Conservation (phyloP, 2,329 filamentous ascomycete species). For the Endothia cerciana region DNA sequence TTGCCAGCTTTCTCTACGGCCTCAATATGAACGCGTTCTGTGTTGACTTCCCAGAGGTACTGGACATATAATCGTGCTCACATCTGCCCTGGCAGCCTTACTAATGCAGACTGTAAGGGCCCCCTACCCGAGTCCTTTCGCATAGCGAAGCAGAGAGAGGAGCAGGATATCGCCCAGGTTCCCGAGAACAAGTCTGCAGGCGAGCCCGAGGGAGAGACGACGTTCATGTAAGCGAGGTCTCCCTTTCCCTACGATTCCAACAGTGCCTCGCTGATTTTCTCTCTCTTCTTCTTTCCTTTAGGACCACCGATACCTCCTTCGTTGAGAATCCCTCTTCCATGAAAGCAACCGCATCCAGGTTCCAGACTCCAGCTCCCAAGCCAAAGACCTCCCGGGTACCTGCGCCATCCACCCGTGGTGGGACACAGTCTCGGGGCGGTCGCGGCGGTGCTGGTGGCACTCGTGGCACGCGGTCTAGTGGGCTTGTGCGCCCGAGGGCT, state of each 20-base stretch:
- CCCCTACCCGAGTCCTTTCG: conserved; percentile 84
- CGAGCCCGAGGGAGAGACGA: conserved; percentile 69
- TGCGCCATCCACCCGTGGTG: conserved; percentile 46
- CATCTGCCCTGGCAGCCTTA: neutral
- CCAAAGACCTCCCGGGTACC: conserved; percentile 53
- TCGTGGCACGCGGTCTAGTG: conserved; percentile 46
- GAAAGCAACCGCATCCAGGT: conserved; percentile 53
- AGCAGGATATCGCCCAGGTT: conserved; percentile 39
- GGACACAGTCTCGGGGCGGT: conserved; percentile 41
- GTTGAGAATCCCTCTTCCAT: conserved; percentile 77
- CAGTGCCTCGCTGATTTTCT: conserved; percentile 31
- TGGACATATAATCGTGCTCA: conserved; percentile 18
- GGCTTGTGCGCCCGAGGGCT: conserved; percentile 50
- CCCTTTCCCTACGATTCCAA: neutral
- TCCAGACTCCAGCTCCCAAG: conserved; percentile 43
- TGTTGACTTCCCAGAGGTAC: conserved; percentile 93
- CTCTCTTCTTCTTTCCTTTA: conserved; percentile 39
- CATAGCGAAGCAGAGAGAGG: conserved; percentile 62
- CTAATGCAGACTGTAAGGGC: conserved; percentile 54
- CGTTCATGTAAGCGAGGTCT: conserved; percentile 70
- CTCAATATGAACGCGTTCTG: conserved; percentile 99
- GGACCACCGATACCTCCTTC: conserved; percentile 90
- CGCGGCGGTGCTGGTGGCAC: conserved; percentile 42
- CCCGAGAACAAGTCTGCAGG: conserved; percentile 37
- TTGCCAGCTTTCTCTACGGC: conserved; percentile 92